These are phyloP conservation scores for Mycena crocata DNA, from an alignment of 768 basidiomycete genomes.

Conservation along the genomic window DNA sequence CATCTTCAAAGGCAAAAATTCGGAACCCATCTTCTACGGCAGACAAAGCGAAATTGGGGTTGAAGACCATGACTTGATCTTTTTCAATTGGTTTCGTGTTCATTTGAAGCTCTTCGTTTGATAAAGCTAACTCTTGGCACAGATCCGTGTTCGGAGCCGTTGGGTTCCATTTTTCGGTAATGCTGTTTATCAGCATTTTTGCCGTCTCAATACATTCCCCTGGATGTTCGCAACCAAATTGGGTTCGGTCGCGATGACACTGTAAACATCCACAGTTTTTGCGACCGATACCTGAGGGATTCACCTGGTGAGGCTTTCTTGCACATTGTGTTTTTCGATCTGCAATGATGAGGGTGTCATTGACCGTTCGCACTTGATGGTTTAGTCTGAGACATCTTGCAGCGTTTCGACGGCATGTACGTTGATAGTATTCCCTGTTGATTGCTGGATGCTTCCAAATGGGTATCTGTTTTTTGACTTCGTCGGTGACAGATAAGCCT, in stretches of 20 bases:
- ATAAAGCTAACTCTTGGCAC: not conserved
- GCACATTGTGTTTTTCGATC: not conserved
- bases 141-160: not conserved
- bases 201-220: constrained; percentile 11
- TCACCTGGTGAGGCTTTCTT: not conserved
- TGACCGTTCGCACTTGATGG: not conserved
- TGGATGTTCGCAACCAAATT: constrained; percentile 14
- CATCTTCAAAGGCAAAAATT: constrained; percentile 13
- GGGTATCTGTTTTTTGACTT: not conserved
- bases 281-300: constrained; percentile 2
- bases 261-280: constrained; percentile 11
- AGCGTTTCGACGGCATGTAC: not conserved
- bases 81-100: not conserved
- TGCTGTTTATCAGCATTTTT: constrained; percentile 6
- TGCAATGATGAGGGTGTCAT: not conserved
- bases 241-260: constrained; percentile 7
- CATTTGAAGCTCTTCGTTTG: not conserved
- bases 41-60: not conserved
- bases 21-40: constrained; percentile 4
- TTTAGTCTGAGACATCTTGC: not conserved
- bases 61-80: not conserved
- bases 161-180: constrained; percentile 17
- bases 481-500: not conserved
- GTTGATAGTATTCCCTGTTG: not conserved
- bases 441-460: constrained; percentile 12